phyloP scores from a whole-genome alignment of 805 yeast genomes.

The Barnettozyma salicaria region DNA sequence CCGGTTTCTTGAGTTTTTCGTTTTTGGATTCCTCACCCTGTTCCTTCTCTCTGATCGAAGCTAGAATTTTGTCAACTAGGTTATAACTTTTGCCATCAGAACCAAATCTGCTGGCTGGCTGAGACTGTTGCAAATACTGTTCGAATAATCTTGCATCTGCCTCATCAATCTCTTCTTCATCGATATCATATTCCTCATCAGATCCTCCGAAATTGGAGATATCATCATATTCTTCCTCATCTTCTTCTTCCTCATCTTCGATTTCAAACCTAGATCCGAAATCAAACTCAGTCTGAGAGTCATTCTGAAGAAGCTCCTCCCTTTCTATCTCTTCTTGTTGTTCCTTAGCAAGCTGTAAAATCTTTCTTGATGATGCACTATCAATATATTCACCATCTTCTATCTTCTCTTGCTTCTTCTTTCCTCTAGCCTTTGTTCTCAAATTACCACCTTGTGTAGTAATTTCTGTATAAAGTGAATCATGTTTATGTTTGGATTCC shows the following conservation, averaged over 20 bases:
- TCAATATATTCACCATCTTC: slow-evolving; percentile 60
- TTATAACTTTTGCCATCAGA: slow-evolving; percentile 45
- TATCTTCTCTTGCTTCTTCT: slow-evolving; percentile 35
- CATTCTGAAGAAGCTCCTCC: slow-evolving; percentile 47
- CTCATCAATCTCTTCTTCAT: slow-evolving; percentile 62
- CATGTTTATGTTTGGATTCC: slow-evolving; percentile 59
- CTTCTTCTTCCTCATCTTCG: slow-evolving; percentile 40
- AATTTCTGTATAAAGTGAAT: slow-evolving; percentile 73
- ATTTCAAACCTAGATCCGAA: slow-evolving; percentile 37
- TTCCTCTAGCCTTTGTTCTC: slow-evolving; percentile 36
- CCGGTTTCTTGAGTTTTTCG: slow-evolving; percentile 35
- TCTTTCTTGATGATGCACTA: slow-evolving; percentile 76
- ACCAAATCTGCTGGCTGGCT: slow-evolving; percentile 28
- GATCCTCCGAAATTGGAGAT: slow-evolving; percentile 48
- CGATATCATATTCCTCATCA: slow-evolving; percentile 49
- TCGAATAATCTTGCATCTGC: slow-evolving; percentile 83
- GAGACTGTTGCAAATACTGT: slow-evolving; percentile 51
- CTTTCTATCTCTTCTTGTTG: slow-evolving; percentile 87
- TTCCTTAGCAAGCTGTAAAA: slow-evolving; percentile 81
- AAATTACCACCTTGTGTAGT: slow-evolving; percentile 70
- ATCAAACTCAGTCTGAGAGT: no score
- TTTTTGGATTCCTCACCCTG: slow-evolving; percentile 27
- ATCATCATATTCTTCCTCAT: slow-evolving; percentile 34
- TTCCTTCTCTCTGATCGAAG: slow-evolving; percentile 76
- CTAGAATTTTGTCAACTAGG: slow-evolving; percentile 91